Evolutionary conservation across 1,284 basidiomycete species (phyloP), one percentile per base, ranked within the genome.

Genomic region (Cutaneotrichosporon mucoides): DNA sequence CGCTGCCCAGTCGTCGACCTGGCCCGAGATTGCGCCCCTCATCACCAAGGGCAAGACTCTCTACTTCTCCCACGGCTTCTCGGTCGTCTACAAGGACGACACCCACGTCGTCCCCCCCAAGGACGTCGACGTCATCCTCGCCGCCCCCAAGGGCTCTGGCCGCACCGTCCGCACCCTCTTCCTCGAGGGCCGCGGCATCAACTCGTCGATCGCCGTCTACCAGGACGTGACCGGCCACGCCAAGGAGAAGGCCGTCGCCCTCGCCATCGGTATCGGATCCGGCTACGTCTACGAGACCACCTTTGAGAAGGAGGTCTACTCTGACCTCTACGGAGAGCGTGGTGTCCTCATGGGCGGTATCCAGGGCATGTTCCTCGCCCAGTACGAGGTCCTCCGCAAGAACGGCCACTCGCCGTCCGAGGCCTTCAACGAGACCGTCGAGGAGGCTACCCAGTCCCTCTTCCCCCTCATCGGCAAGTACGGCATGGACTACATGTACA

Each of bases 11-110:
- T 93, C 92, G 37, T 85, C 89, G 77, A 97, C 93, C 42, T 99
- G 95, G 95, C 82, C 87, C 51, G 82, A 85, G 63, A 76, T 99
- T 72, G 88, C 86, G 47, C 92, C 94, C 63, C 84, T 93, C 70
- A 92, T 98, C 83, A 97, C 92, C 80, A 93, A 95, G 85, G 94
- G 92, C 81, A 98, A 99, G 86, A 99, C 96, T 33, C 88, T 99
- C 68, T 98, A 99, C 88, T 99, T 99, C 84, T 92, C 94, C 7
- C 96, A 99, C 81, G 96, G 96, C 75, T 99, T 99, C 88, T 98
- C 94, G 68, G 86, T 98, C 70, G 92, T 99, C 67, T 99, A 89
- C 88, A 92, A 95, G 84, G 87, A 98, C 24, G 92, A 98, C 81
- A 99, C 95, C 68, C 84, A 94, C 65, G 92, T 99, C 69, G 76